Percentiles rank a stretch among this genome's conserved stretches.
Conservation (phyloP, 1,284 basidiomycete species). For the Dichomitus squalens region DNA sequence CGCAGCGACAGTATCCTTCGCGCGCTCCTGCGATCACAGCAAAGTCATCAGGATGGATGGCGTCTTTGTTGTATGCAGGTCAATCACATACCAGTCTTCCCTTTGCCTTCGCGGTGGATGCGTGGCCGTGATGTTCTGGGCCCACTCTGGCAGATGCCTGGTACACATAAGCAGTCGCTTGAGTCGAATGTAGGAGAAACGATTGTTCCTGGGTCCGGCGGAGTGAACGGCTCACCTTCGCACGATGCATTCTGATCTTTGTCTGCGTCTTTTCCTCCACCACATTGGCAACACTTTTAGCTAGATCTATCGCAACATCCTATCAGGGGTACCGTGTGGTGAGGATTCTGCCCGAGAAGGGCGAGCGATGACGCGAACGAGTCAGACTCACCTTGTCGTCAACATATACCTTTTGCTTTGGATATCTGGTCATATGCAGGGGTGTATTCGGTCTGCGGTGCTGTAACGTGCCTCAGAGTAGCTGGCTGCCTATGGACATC, state of each 20-base stretch:
- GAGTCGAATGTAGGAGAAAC: background rate
- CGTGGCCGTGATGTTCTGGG: background rate
- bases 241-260: constrained; percentile 25
- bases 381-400: constrained; percentile 24
- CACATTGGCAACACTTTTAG: constrained; percentile 24
- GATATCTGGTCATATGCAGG: constrained; percentile 17
- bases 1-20: constrained; percentile 30
- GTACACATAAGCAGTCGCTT: background rate
- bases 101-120: constrained; percentile 16
- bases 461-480: constrained; percentile 1
- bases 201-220: constrained; percentile 13
- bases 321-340: constrained; percentile 9
- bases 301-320: constrained; percentile 32
- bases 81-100: constrained; percentile 27
- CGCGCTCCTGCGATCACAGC: constrained; percentile 26
- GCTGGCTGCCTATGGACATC: background rate
- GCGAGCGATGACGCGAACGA: background rate
- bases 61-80: background rate
- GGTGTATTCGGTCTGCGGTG: background rate
- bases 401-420: constrained; percentile 24
- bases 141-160: constrained; percentile 15
- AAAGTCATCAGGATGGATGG: constrained; percentile 5
- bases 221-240: constrained; percentile 23
- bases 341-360: constrained; percentile 1
- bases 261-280: constrained; percentile 29